Evolutionary conservation across 2,329 filamentous ascomycete genomes (phyloP).

Genomic region (Penicillium sp.): DNA sequence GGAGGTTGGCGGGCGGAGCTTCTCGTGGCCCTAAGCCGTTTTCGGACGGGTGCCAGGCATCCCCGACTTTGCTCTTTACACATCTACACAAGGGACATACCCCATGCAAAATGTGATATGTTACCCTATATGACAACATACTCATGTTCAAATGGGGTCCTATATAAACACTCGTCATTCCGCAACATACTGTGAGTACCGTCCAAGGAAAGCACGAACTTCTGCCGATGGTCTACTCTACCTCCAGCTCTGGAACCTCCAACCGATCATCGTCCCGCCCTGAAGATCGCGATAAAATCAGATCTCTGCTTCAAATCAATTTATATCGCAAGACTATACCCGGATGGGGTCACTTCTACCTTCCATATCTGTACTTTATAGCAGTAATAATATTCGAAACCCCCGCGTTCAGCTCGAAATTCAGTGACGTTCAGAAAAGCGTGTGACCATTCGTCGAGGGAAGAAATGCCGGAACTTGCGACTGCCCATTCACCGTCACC

Average conservation of each 20-base stretch:
- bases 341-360: background rate
- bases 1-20: conserved; percentile 32
- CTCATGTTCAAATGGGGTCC: background rate
- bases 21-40: conserved; percentile 27
- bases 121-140: background rate
- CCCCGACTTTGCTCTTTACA: background rate
- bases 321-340: background rate
- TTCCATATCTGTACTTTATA: background rate
- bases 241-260: conserved; percentile 1
- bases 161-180: background rate
- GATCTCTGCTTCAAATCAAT: background rate
- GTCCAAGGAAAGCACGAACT: background rate
- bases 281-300: background rate
- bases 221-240: background rate
- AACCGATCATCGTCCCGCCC: conserved; percentile 1
- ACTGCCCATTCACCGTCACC: background rate
- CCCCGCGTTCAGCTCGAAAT: conserved; percentile 1
- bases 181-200: background rate
- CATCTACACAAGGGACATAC: background rate
- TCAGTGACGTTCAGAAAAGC: background rate
- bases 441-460: conserved; percentile 2
- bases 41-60: conserved; percentile 22
- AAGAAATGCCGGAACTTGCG: background rate
- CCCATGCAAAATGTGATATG: background rate
- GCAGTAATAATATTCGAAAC: conserved; percentile 1